phyloP scores from a whole-genome alignment of 2,329 filamentous ascomycete genomes.

The Alternaria sp. region DNA sequence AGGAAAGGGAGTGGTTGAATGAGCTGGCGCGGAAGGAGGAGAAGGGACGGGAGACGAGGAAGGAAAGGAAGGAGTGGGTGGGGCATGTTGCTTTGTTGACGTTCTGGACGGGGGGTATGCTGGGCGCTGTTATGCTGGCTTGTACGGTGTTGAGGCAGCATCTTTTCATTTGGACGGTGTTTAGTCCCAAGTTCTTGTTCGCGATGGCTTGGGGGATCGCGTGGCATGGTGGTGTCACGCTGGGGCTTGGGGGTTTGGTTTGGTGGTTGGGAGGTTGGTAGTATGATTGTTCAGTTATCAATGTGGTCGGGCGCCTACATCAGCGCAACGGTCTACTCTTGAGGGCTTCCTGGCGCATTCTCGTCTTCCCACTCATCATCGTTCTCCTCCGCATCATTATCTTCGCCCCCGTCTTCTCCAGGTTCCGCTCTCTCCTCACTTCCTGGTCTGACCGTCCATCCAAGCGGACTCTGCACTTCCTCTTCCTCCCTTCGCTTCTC shows the following conservation, averaged over 20 bases:
- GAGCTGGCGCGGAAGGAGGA: conserved; percentile 26
- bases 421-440: neutral
- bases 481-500: neutral
- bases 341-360: neutral
- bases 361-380: neutral
- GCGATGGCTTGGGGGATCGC: conserved; percentile 85
- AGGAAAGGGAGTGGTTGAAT: conserved; percentile 36
- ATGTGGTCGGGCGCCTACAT: neutral
- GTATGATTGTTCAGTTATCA: neutral
- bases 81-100: conserved; percentile 70
- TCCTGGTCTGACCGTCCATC: neutral
- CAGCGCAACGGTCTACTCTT: neutral
- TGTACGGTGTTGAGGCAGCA: conserved; percentile 85
- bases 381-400: neutral
- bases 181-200: conserved; percentile 95
- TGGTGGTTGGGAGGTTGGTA: conserved; percentile 45
- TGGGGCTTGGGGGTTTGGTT: conserved; percentile 42
- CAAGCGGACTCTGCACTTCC: neutral
- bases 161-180: conserved; percentile 98
- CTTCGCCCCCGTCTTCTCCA: neutral
- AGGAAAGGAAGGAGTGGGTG: conserved; percentile 16
- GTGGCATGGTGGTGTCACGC: conserved; percentile 69
- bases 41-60: conserved; percentile 13
- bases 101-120: conserved; percentile 69
- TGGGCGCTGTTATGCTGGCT: conserved; percentile 82